Evolutionary conservation across 2,329 filamentous ascomycete genomes (phyloP).

Genomic region (Aspergillus terreus): DNA sequence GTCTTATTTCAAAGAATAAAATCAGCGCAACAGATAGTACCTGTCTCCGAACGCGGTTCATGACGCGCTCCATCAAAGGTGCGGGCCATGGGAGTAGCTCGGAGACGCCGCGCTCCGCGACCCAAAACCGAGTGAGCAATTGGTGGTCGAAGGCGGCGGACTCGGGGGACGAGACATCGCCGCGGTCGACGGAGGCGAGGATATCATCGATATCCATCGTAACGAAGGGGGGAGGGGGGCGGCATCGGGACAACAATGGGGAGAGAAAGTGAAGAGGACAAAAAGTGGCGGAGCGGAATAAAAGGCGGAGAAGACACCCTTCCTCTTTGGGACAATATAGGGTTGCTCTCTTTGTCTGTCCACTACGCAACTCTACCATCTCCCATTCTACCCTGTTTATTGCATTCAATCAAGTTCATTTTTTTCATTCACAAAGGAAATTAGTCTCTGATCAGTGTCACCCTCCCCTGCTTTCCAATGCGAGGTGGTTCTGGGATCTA

Average conservation of each 20-base stretch:
- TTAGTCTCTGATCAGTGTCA: slow-evolving; percentile 23
- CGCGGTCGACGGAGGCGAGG: slow-evolving; percentile 66
- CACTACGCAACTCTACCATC: neutral
- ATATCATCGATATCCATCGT: slow-evolving; percentile 78
- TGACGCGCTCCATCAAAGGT: slow-evolving; percentile 76
- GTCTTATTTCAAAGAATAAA: neutral
- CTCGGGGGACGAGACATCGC: slow-evolving; percentile 40
- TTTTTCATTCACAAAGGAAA: slow-evolving; percentile 26
- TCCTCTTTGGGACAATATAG: slow-evolving; percentile 4
- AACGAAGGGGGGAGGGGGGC: neutral
- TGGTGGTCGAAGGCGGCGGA: slow-evolving; percentile 66
- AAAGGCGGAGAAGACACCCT: slow-evolving; percentile 4
- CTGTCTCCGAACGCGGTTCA: slow-evolving; percentile 66
- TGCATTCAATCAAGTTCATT: slow-evolving; percentile 7
- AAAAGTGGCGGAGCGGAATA: slow-evolving; percentile 19
- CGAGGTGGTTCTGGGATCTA: slow-evolving; percentile 14
- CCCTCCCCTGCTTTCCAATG: slow-evolving; percentile 17
- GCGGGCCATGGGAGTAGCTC: slow-evolving; percentile 80
- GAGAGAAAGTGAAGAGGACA: neutral
- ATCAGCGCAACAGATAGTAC: slow-evolving; percentile 20
- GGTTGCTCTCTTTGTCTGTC: neutral
- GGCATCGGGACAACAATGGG: neutral
- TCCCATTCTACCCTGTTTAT: neutral
- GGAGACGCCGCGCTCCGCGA: slow-evolving; percentile 83
- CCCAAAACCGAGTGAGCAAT: slow-evolving; percentile 84